Evolutionary conservation across 2,329 filamentous ascomycete genomes (phyloP), one percentile per base, ranked within the genome.

Genomic region (Gaeumannomyces tritici): DNA sequence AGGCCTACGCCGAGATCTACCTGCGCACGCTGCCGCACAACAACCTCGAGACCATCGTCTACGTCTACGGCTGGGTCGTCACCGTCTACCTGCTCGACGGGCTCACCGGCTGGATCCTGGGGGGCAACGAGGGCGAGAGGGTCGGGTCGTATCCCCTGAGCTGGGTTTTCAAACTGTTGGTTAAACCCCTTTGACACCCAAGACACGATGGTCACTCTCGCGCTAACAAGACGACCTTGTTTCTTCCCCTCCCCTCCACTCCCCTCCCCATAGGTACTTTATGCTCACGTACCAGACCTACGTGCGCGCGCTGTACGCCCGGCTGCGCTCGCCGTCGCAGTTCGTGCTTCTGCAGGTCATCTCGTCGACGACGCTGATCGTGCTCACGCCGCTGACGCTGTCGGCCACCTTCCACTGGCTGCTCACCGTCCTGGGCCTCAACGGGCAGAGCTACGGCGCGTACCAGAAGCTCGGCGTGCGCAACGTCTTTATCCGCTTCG

Each of bases 201-300:
- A 61, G 47, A 33, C 31, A 33, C 31, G 8, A 7, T 33, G 12
- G 42, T 15, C 33, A n/a, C 5, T 12, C 15, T 15, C 55, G 24
- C 13, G 55, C 29, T 33, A 4, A 35, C 26, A 26, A 11, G 28
- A 13, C n/a, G 61, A 54, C 63, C n/a, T n/a, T n/a, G n/a, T n/a
- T n/a, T n/a, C n/a, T n/a, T n/a, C n/a, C n/a, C n/a, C n/a, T n/a
- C n/a, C n/a, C 66, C 35, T 27, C n/a, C 26, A 9, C 29, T 31
- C 29, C 29, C n/a, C 4, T 2, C 11, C 24, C 47, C 66, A 42
- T 66, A 84, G 82, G 59, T 88, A 87, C 72, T 88, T 87, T 71
- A 84, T 84, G 77, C 74, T 89, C 61, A 89, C 86, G 7, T 89
- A 89, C 72, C 86, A 89, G 73, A 89, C 86, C 5, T 89, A 89